Conservation (phyloP, 2,329 filamentous ascomycete genomes). For the Clonostachys byssicola region DNA sequence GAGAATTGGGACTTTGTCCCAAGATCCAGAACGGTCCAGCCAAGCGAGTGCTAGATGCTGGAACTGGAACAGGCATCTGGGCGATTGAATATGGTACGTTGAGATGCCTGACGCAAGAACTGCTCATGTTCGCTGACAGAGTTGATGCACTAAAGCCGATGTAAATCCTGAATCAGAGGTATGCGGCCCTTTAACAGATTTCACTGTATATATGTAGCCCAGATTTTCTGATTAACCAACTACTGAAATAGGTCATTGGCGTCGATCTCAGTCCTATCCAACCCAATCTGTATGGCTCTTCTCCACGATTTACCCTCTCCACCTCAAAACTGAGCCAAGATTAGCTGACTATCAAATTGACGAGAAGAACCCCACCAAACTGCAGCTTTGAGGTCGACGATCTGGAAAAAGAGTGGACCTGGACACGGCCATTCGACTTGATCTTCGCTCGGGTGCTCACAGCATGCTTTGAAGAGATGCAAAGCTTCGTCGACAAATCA, state of each 20-base stretch:
- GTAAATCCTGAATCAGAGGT: constrained; percentile 12
- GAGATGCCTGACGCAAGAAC: constrained; percentile 9
- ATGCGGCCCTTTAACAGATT: not conserved
- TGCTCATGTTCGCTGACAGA: not conserved
- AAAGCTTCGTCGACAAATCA: constrained; percentile 14
- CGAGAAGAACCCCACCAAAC: constrained; percentile 31
- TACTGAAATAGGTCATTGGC: constrained; percentile 10
- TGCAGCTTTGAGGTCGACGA: constrained; percentile 38
- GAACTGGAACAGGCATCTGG: constrained; percentile 25
- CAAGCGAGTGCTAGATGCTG: constrained; percentile 19
- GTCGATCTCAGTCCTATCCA: constrained; percentile 28
- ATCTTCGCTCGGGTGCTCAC: constrained; percentile 25
- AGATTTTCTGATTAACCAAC: not conserved
- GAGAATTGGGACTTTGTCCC: not conserved
- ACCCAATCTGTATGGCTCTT: constrained; percentile 8
- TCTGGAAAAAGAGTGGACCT: constrained; percentile 26
- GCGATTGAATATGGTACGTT: constrained; percentile 19
- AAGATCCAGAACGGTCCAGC: constrained; percentile 2
- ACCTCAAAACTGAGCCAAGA: not conserved
- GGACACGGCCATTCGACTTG: constrained; percentile 22
- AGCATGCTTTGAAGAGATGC: constrained; percentile 17
- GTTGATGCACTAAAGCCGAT: constrained; percentile 5
- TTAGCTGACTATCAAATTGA: not conserved
- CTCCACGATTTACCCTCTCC: not conserved
- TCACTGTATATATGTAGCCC: not conserved